Base-by-base conservation (phyloP, 202 grass and related monocot genomes). In the Panicum hallii region DNA sequence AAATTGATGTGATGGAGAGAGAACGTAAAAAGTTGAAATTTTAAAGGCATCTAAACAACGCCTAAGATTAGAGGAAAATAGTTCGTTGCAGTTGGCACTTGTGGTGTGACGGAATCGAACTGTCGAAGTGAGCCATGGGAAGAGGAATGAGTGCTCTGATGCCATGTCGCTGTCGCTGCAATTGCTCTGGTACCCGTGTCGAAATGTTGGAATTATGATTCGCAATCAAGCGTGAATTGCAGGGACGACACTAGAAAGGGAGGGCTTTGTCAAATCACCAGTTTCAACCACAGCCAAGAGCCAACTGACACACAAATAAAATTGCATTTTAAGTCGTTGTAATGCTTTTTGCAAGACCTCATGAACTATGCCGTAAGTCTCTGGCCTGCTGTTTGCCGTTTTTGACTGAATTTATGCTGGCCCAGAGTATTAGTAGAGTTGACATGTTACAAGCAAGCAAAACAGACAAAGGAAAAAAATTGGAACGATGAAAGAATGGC, bases 151-250 rank as follows among this genome's bases (percentile, higher is more conserved):
- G 12, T 30, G 32, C 68, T 74, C 73, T 19, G 60, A 79, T 47
- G 62, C 36, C 34, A 30, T 62, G 68, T 90, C 84, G 34, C 44
- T 11, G 58, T 74, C 88, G 48, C 67, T 3, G 23, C 57, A 66
- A 81, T 34, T 23, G 74, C 36, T n/a, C n/a, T n/a, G n/a, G n/a
- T n/a, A n/a, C n/a, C n/a, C n/a, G n/a, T n/a, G n/a, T n/a, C n/a
- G n/a, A n/a, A n/a, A n/a, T n/a, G n/a, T n/a, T n/a, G 42, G 20
- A 47, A 70, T 44, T 50, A 70, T 32, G 75, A 53, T 72, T 52
- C 22, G 17, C 44, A 32, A 60, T 50, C 62, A 38, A 28, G 65
- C 12, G 17, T 23, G 58, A 30, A 20, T 41, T 43, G 63, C 15
- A 49, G 23, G 5, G 38, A 23, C 16, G 17, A 62, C 41, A 42